Evolutionary conservation across 257 asterid species (phyloP).

Genomic region (Eustoma russellianum): DNA sequence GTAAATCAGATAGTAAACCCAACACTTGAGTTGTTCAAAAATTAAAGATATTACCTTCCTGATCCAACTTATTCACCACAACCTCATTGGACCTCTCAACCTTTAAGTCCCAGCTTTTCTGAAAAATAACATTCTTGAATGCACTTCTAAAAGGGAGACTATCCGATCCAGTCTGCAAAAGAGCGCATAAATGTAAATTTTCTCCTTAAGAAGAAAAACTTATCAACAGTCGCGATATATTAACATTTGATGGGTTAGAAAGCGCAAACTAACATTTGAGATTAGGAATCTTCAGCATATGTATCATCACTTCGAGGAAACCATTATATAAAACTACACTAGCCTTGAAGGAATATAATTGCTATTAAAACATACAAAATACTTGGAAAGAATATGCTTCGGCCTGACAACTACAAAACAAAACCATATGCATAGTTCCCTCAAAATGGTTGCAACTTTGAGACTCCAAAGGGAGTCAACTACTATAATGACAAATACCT

Average conservation of each 20-base stretch:
- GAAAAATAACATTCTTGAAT: slow-evolving; percentile 76
- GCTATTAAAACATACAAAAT: too few relatives aligned
- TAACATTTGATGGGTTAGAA: too few relatives aligned
- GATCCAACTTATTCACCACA: slow-evolving; percentile 25
- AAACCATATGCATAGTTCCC: too few relatives aligned
- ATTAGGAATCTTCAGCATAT: neutral
- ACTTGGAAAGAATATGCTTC: neutral
- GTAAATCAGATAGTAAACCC: slow-evolving; percentile 11
- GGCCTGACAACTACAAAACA: neutral
- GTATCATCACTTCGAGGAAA: neutral
- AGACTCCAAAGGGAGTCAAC: neutral
- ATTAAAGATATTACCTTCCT: slow-evolving; percentile 35
- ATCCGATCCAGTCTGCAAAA: slow-evolving; percentile 75
- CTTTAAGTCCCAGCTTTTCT: slow-evolving; percentile 31
- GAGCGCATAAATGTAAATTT: too few relatives aligned
- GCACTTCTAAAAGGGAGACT: slow-evolving; percentile 82
- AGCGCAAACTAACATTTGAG: too few relatives aligned
- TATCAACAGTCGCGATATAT: too few relatives aligned
- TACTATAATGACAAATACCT: neutral
- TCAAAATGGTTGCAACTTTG: too few relatives aligned
- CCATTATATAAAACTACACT: too few relatives aligned
- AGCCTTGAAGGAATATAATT: too few relatives aligned
- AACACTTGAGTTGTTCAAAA: slow-evolving; percentile 2
- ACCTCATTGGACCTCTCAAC: slow-evolving; percentile 41
- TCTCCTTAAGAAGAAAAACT: too few relatives aligned